A percentile compares a stretch with the other conserved stretches of the same genome.
Conservation (phyloP, 305 asterid genomes). For the Petunia hybrid region DNA sequence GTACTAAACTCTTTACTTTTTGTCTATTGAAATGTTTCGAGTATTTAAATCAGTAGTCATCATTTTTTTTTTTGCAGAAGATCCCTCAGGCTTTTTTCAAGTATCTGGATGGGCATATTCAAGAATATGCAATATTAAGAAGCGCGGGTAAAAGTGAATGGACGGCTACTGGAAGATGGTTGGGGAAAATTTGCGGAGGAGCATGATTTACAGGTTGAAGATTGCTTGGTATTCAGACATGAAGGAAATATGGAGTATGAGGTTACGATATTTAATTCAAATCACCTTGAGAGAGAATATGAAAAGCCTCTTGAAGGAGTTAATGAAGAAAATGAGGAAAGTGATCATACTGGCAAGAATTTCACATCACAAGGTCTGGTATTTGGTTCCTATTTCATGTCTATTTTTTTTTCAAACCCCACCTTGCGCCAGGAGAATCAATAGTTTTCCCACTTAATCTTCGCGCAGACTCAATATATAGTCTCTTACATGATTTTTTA, state of each 20-base stretch:
- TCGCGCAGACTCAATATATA: too few species aligned
- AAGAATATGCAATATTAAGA: slow-evolving; percentile 9
- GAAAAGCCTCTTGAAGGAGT: too few species aligned
- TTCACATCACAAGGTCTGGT: not conserved
- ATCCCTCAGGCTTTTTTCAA: slow-evolving; percentile 32
- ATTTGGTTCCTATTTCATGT: too few species aligned
- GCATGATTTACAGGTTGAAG: slow-evolving; percentile 30
- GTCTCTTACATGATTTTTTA: too few species aligned
- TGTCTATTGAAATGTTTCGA: too few species aligned
- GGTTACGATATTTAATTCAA: slow-evolving; percentile 24
- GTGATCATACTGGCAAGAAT: not conserved
- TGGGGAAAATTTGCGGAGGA: slow-evolving; percentile 36
- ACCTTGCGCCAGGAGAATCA: too few species aligned
- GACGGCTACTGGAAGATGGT: not conserved
- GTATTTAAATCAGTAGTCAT: too few species aligned
- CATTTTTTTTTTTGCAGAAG: slow-evolving; percentile 21
- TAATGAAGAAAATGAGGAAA: not conserved
- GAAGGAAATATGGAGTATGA: slow-evolving; percentile 37
- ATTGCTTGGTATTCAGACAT: slow-evolving; percentile 32
- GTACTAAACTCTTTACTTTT: too few species aligned
- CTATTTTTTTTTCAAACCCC: too few species aligned
- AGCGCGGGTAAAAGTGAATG: slow-evolving; percentile 33
- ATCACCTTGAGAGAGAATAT: slow-evolving; percentile 9
- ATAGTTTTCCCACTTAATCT: too few species aligned
- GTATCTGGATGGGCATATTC: not conserved